Percentiles rank a stretch among this genome's conserved stretches.
Evolutionary conservation across 495 filamentous ascomycete genomes (phyloP).

Genomic region (Aeminium ludgeri): DNA sequence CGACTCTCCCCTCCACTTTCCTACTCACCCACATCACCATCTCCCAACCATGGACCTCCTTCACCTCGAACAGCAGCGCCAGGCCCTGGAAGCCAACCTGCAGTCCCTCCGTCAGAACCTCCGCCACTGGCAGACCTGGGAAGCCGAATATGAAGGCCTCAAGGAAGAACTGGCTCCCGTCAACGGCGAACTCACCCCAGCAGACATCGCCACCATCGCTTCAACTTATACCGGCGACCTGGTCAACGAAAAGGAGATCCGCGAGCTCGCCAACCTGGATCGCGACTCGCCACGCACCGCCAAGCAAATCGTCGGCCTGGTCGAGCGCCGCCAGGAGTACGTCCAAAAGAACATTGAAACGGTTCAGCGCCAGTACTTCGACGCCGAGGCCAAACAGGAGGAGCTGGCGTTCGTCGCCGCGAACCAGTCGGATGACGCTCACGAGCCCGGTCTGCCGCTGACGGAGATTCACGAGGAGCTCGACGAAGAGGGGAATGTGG

Average conservation of each 20-base stretch:
- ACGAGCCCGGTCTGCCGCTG: constrained; percentile 40
- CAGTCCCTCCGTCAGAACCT: constrained; percentile 58
- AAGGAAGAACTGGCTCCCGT: constrained; percentile 55
- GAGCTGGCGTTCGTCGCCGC: constrained; percentile 23
- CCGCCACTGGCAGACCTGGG: constrained; percentile 74
- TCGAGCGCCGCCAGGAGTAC: constrained; percentile 70
- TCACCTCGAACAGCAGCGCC: constrained; percentile 54
- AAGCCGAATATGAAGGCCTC: constrained; percentile 76
- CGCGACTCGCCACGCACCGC: constrained; percentile 30
- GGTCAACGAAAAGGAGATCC: constrained; percentile 45
- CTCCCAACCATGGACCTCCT: constrained; percentile 16
- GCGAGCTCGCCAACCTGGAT: constrained; percentile 43
- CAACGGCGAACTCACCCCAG: constrained; percentile 30
- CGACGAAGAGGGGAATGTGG: constrained; percentile 77
- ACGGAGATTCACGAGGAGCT: constrained; percentile 82
- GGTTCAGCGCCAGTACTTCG: constrained; percentile 49
- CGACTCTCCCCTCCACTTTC: no score
- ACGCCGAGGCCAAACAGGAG: constrained; percentile 49
- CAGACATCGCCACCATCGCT: constrained; percentile 37
- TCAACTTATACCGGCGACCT: constrained; percentile 34
- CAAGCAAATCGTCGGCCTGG: constrained; percentile 46
- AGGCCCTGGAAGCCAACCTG: constrained; percentile 58
- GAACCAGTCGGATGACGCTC: neutral
- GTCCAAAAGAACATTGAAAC: constrained; percentile 62
- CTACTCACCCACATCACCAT: no score